Percentiles rank a stretch among this genome's conserved stretches.
Evolutionary conservation across 352 stramenopile genomes (phyloP).

Genomic region (Thraustochytrium striatum): DNA sequence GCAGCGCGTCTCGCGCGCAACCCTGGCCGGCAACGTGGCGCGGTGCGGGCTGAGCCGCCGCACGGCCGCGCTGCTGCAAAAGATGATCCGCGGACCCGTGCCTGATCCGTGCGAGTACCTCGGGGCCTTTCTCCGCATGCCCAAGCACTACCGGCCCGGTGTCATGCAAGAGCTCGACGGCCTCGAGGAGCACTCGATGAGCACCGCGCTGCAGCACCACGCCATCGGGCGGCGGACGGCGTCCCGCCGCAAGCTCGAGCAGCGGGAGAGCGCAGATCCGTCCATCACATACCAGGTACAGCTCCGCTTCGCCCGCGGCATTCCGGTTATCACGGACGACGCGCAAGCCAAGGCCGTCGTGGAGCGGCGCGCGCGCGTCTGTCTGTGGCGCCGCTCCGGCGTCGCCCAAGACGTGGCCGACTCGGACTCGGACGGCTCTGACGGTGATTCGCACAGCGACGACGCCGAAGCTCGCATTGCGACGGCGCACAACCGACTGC

Average conservation of each 20-base stretch:
- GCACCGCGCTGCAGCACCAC: background rate
- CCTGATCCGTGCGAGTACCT: slow-evolving; percentile 8
- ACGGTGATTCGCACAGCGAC: background rate
- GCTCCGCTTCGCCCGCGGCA: background rate
- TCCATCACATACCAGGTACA: slow-evolving; percentile 9
- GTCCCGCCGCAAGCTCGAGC: background rate
- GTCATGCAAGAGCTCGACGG: slow-evolving; percentile 20
- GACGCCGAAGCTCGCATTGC: background rate
- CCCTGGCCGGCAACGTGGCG: background rate
- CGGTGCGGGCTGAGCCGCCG: too few relatives aligned
- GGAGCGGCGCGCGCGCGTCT: slow-evolving; percentile 16
- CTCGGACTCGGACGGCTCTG: background rate
- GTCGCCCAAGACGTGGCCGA: background rate
- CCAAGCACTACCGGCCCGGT: slow-evolving; percentile 5
- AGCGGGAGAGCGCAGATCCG: background rate
- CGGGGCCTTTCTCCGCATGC: background rate
- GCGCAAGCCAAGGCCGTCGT: background rate
- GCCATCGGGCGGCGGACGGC: background rate
- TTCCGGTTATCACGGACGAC: slow-evolving; percentile 35
- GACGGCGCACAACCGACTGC: background rate
- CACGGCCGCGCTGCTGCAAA: background rate
- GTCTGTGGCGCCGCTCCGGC: slow-evolving; percentile 9
- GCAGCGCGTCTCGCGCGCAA: background rate
- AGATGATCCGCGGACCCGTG: slow-evolving; percentile 1
- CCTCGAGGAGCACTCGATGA: background rate